A percentile compares a stretch with the other conserved stretches of the same genome.
phyloP scores from a whole-genome alignment of 1,284 basidiomycete genomes.

The Naganishia cerealis region DNA sequence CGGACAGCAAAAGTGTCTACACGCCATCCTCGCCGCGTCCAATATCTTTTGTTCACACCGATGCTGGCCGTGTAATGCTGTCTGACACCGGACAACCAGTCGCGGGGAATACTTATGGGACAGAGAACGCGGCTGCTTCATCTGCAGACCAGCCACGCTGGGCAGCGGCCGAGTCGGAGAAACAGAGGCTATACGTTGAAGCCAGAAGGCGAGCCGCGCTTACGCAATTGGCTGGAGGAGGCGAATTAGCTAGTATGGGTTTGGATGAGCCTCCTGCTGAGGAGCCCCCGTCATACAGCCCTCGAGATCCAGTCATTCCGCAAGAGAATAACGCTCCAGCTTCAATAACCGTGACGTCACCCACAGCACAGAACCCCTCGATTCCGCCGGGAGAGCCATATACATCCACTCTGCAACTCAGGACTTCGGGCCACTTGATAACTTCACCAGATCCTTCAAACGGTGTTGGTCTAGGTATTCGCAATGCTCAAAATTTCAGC shows the following conservation, averaged over 20 bases:
- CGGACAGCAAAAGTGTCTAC: conserved; percentile 25
- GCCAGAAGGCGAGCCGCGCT: conserved; percentile 65
- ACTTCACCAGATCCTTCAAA: background rate
- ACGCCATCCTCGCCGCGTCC: conserved; percentile 24
- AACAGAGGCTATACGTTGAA: conserved; percentile 63
- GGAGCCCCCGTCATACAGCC: conserved; percentile 44
- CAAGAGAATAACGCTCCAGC: background rate
- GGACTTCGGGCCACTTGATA: no score
- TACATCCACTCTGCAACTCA: background rate
- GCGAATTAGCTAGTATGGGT: conserved; percentile 42
- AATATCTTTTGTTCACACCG: conserved; percentile 30
- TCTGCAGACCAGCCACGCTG: conserved; percentile 29
- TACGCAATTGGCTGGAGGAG: conserved; percentile 46
- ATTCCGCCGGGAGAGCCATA: background rate
- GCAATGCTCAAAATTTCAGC: background rate
- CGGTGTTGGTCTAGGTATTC: background rate
- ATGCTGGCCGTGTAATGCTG: conserved; percentile 28
- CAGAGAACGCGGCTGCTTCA: background rate
- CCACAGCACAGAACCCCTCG: background rate
- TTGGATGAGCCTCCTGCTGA: conserved; percentile 35
- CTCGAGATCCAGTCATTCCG: conserved; percentile 28
- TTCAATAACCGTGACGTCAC: conserved; percentile 2
- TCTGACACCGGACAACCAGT: conserved; percentile 25
- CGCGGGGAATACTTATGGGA: background rate
- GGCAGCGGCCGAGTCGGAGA: conserved; percentile 49